These are phyloP conservation scores for Neurospora sp. DNA, from an alignment of 495 filamentous ascomycete species.

Conservation along the genomic window DNA sequence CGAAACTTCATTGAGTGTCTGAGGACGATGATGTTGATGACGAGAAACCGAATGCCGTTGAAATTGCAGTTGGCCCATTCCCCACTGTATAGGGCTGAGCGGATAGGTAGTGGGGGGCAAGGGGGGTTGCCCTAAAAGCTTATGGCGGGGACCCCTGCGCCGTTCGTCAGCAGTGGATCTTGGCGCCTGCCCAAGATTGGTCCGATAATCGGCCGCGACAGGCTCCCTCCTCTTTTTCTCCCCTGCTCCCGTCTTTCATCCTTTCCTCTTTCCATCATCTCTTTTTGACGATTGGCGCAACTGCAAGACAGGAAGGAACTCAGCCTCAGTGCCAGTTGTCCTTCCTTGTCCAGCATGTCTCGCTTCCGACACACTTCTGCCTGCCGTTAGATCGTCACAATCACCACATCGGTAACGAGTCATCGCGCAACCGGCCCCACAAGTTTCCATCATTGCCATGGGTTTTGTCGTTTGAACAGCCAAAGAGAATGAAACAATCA, in stretches of 20 bases:
- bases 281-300: neutral
- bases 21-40: neutral
- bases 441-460: neutral
- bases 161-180: neutral
- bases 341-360: neutral
- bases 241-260: neutral
- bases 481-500: neutral
- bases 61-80: neutral
- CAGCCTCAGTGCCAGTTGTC: neutral
- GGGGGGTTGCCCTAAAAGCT: neutral
- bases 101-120: neutral
- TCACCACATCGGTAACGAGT: neutral
- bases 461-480: neutral
- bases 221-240: neutral
- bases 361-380: neutral
- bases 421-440: neutral
- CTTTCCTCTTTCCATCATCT: neutral
- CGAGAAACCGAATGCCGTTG: neutral
- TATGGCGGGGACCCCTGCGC: neutral
- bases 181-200: neutral
- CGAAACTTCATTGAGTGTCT: neutral
- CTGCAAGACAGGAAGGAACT: neutral
- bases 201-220: neutral
- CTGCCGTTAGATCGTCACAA: neutral
- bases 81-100: neutral